Evolutionary conservation across 73 alveolate species (phyloP).

Genomic region (Tetrahymena thermophila): DNA sequence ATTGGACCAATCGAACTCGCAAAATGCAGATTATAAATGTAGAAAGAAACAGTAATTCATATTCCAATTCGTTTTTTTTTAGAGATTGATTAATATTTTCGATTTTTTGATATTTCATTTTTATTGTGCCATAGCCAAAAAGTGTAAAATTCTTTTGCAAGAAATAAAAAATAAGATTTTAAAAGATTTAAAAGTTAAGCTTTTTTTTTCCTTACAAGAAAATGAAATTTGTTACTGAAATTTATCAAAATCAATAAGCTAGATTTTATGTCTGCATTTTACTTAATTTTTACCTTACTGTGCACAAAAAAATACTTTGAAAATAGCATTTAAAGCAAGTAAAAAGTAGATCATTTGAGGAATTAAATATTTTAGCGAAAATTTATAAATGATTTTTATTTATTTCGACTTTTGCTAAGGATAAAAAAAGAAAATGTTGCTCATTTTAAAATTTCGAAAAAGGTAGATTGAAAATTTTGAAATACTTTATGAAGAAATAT

Average conservation of each 20-base stretch:
- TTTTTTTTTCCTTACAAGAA: background rate
- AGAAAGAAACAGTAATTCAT: constrained; percentile 13
- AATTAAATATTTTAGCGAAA: too few relatives aligned
- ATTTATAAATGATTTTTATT: too few relatives aligned
- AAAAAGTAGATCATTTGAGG: background rate
- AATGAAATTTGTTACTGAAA: background rate
- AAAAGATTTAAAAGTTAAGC: background rate
- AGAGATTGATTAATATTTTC: background rate
- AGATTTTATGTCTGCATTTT: background rate
- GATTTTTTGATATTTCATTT: background rate
- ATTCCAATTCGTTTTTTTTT: background rate
- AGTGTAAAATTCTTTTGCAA: background rate
- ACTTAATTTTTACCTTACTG: background rate
- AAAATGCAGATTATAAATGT: constrained; percentile 51
- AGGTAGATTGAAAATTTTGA: too few relatives aligned
- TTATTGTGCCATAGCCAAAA: background rate
- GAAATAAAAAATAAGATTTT: too few relatives aligned
- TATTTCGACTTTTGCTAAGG: too few relatives aligned
- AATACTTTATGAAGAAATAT: background rate
- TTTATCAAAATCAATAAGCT: background rate
- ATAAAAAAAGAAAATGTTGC: too few relatives aligned
- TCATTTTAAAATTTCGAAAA: too few relatives aligned
- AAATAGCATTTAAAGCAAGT: background rate
- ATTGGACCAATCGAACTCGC: constrained; percentile 50
- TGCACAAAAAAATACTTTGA: background rate